Percentiles rank a stretch among this genome's conserved stretches.
phyloP scores from a whole-genome alignment of 305 asterid species.

The Coffea humblotiana region DNA sequence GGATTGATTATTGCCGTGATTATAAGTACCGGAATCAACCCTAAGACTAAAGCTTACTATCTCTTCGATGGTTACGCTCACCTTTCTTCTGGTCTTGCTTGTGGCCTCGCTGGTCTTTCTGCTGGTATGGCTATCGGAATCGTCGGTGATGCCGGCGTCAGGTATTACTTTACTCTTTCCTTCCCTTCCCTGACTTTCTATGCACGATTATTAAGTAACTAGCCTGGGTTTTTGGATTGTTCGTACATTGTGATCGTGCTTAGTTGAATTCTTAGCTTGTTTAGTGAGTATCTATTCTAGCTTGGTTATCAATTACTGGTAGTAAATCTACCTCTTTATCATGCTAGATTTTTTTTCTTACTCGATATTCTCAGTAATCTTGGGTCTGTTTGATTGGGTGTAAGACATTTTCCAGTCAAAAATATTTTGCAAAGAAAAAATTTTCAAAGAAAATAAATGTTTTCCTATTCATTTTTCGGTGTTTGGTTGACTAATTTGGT shows the following conservation, averaged over 20 bases:
- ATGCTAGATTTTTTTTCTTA: not conserved
- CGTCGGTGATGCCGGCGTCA: conserved; percentile 87
- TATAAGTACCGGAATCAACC: conserved; percentile 74
- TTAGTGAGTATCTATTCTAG: not conserved
- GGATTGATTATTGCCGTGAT: conserved; percentile 73
- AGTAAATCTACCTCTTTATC: not conserved
- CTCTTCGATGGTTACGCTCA: conserved; percentile 73
- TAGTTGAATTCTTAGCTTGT: no score
- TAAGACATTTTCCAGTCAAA: no score
- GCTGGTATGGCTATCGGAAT: conserved; percentile 85
- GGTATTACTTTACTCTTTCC: conserved; percentile 30
- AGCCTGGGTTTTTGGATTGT: no score
- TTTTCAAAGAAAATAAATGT: no score
- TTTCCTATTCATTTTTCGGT: no score
- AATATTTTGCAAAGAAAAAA: no score
- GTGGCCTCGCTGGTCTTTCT: conserved; percentile 75
- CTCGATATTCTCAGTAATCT: not conserved
- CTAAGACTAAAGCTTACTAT: conserved; percentile 70
- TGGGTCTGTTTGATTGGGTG: no score
- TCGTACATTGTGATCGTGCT: no score
- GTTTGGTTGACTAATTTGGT: no score
- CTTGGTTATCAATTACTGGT: not conserved
- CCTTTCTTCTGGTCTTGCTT: conserved; percentile 65
- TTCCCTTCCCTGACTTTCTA: not conserved
- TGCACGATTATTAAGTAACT: no score